Conservation (phyloP, 768 basidiomycete species). For the Russula lepida region DNA sequence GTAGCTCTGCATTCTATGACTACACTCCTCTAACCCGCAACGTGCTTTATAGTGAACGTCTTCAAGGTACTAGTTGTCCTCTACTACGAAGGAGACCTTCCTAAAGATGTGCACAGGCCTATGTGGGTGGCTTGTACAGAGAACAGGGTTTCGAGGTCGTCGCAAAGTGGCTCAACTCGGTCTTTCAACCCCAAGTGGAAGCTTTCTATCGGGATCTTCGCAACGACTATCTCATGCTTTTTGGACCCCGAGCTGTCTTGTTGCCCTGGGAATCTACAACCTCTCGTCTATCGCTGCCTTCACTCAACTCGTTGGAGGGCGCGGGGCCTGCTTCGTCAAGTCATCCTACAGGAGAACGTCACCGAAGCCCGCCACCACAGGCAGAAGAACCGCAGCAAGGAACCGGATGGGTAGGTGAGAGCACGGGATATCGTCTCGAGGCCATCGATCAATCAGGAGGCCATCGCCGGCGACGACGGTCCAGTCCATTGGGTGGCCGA, state of each 20-base stretch:
- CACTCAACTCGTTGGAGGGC: not conserved
- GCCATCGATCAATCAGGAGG: not conserved
- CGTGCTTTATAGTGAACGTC: not conserved
- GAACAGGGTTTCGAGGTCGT: not conserved
- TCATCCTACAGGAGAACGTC: not conserved
- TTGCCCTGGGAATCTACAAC: not conserved
- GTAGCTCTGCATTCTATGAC: no score
- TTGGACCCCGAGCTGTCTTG: not conserved
- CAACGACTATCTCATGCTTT: not conserved
- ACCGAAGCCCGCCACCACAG: not conserved
- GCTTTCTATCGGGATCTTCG: not conserved
- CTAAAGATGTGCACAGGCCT: conserved; percentile 1
- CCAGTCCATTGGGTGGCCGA: not conserved
- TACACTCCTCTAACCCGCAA: not conserved
- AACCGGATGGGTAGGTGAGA: not conserved
- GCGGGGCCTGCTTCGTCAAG: not conserved
- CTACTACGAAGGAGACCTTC: not conserved
- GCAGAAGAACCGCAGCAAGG: not conserved
- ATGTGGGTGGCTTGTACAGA: conserved; percentile 1
- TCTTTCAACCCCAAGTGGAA: not conserved
- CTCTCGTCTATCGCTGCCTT: not conserved
- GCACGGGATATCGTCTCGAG: not conserved
- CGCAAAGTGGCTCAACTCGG: not conserved
- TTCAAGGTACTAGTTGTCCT: conserved; percentile 2
- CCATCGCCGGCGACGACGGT: not conserved